phyloP scores from a whole-genome alignment of 805 yeast species.

The Nakazawaea ishiwadae region DNA sequence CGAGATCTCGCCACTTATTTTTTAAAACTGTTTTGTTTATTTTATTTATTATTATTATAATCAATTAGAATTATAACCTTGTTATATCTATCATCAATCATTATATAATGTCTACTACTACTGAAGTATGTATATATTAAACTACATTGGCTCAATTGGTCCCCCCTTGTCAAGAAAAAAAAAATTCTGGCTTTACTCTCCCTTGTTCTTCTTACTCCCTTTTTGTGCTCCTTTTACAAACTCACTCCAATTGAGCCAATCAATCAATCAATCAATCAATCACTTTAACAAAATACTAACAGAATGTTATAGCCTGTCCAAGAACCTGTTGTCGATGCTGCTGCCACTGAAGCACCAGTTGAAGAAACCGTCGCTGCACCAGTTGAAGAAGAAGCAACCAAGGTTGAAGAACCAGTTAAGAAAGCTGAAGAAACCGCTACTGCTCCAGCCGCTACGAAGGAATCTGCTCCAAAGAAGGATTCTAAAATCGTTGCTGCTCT shows the following conservation, averaged over 20 bases:
- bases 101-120: conserved; percentile 10
- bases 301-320: conserved; percentile 2
- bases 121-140: conserved; percentile 13
- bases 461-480: conserved; percentile 4
- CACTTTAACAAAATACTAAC: background rate
- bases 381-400: conserved; percentile 3
- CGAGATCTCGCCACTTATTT: conserved; percentile 5
- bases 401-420: conserved; percentile 1
- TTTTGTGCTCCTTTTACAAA: background rate
- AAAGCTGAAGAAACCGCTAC: conserved; percentile 3
- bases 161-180: too few species aligned
- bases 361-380: conserved; percentile 6
- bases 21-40: background rate
- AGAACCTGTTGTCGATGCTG: conserved; percentile 6
- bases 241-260: background rate
- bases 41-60: background rate
- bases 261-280: background rate
- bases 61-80: too few species aligned
- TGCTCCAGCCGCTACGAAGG: too few species aligned
- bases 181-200: background rate
- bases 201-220: too few species aligned
- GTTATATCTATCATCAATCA: conserved; percentile 2
- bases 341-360: conserved; percentile 1
- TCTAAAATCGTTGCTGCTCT: background rate
- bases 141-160: too few species aligned